A percentile compares a stretch with the other conserved stretches of the same genome.
phyloP scores from a whole-genome alignment of 306 rosid species.

The Abrus precatorius region DNA sequence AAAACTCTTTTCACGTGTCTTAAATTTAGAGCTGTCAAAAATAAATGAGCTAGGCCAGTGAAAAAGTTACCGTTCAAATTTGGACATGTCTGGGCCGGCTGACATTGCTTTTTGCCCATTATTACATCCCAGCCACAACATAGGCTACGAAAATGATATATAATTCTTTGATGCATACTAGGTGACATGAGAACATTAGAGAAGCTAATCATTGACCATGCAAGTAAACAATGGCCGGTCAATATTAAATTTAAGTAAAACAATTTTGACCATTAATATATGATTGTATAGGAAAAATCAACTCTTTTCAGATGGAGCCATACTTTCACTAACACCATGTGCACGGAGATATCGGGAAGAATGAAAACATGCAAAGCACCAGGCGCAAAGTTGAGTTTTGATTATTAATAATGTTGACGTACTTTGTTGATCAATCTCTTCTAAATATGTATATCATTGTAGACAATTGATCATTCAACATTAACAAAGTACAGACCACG shows the following conservation, averaged over 20 bases:
- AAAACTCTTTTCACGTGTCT: background rate
- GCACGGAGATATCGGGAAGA: constrained; percentile 18
- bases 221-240: background rate
- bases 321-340: background rate
- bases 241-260: background rate
- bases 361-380: constrained; percentile 20
- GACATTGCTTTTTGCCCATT: background rate
- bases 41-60: background rate
- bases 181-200: background rate
- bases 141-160: no score
- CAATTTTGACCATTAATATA: background rate
- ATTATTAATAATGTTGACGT: constrained; percentile 46
- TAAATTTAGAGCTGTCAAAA: background rate
- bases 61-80: background rate
- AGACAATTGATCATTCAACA: constrained; percentile 51
- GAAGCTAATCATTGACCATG: background rate
- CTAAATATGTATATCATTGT: constrained; percentile 37
- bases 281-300: background rate
- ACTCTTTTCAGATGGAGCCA: background rate
- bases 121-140: background rate
- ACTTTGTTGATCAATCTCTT: constrained; percentile 45
- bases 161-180: background rate
- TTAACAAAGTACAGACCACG: constrained; percentile 49
- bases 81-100: background rate
- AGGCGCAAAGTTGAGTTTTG: constrained; percentile 42